phyloP scores from a whole-genome alignment of 345 rosid genomes.

The Eutrema japonicum region DNA sequence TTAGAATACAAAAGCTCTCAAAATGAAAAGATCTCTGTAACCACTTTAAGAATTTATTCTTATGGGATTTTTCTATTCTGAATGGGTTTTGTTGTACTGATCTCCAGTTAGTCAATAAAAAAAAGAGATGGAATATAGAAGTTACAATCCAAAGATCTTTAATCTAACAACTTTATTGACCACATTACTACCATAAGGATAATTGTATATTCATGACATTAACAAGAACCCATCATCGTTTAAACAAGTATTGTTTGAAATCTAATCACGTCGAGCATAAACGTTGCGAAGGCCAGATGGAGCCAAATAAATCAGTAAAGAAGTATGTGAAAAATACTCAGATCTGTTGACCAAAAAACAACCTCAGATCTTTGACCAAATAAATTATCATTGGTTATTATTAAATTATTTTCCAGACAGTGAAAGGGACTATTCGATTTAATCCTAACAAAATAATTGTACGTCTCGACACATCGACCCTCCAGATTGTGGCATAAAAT shows the following conservation, averaged over 20 bases:
- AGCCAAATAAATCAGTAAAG: constrained; percentile 32
- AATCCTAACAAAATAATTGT: constrained; percentile 46
- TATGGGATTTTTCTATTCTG: background rate
- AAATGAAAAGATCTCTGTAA: background rate
- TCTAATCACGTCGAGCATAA: constrained; percentile 39
- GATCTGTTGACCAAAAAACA: constrained; percentile 44
- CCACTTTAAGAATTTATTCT: background rate
- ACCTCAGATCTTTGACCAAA: constrained; percentile 44
- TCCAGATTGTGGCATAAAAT: constrained; percentile 43
- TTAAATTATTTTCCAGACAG: constrained; percentile 42
- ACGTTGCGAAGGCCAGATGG: constrained; percentile 29
- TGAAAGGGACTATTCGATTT: constrained; percentile 48
- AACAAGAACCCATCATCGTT: constrained; percentile 23
- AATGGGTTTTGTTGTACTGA: constrained; percentile 8
- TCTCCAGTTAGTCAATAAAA: background rate
- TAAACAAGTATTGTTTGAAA: constrained; percentile 13
- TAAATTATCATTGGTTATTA: constrained; percentile 35
- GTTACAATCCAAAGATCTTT: constrained; percentile 33
- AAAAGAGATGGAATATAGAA: constrained; percentile 1
- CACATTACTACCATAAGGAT: constrained; percentile 21
- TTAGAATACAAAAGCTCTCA: background rate
- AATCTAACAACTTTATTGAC: constrained; percentile 41
- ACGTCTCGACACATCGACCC: constrained; percentile 48
- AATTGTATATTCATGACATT: constrained; percentile 19
- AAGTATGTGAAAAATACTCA: constrained; percentile 33